Base-by-base conservation (phyloP, 192 early-diverging fungal species). In the Gaertneriomyces semiglobifer region DNA sequence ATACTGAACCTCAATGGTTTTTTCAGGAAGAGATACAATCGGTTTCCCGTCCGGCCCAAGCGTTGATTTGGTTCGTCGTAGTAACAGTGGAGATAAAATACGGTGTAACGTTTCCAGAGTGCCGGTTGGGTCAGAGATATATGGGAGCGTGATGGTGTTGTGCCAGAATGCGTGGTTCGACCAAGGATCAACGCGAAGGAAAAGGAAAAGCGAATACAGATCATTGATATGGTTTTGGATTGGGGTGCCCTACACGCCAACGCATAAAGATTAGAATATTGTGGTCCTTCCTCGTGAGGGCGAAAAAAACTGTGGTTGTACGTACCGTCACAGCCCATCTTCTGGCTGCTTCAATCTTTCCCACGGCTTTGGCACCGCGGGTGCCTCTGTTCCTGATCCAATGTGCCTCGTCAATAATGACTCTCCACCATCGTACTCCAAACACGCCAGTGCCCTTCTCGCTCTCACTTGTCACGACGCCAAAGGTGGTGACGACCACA, bases 321-420 rank as follows among this genome's bases (percentile, higher is more conserved):
- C 61, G 19, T 46, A 62, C 61, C 11, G 93, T 93, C 19, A 96
- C 69, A 6, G 84, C 87, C 94, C 94, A 96, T 19, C 92, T 71
- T n/a, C 89, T 79, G 25, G 65, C 66, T 12, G 88, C 85, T 7
- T 73, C 71, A 16, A 96, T 53, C 9, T 80, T 77, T 60, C 75
- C 82, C 38, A 87, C 88, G 3, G 88, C 88, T 46, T 85, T 83
- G 7, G 91, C 81, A 6, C 83, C 85, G 52, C 84, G 76, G 33
- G 89, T 93, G 41, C 70, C 60, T 10, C 83, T 69, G 61, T 90
- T 88, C 62, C 91, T 92, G 54, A 95, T 94, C 11, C 78, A 81
- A 74, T 95, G 93, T 3, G 92, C 92, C 69, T 95, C 93, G 63
- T 95, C 93, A 53, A 95, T 68, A 25, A 95, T 84, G 14, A 94